Percentiles rank a stretch among this genome's conserved stretches.
These are phyloP conservation scores for Phialophora verrucosa DNA, from an alignment of 2,329 filamentous ascomycete species.

Conservation along the genomic window DNA sequence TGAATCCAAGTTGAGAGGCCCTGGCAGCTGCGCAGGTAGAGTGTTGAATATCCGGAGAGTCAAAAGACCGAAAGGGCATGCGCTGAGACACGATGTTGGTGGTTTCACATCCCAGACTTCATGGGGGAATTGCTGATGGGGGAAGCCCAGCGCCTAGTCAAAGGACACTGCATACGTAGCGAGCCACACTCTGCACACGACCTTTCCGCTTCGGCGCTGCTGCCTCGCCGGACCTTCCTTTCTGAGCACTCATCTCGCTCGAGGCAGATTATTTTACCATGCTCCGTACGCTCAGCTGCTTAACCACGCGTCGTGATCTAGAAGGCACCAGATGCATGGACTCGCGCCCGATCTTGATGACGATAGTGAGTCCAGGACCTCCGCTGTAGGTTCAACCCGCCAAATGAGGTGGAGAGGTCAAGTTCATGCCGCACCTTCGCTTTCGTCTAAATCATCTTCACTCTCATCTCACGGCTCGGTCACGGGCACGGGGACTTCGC, in stretches of 20 bases:
- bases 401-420: conserved; percentile 23
- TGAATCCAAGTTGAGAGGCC: conserved; percentile 16
- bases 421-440: conserved; percentile 16
- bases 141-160: conserved; percentile 1
- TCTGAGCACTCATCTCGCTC: not conserved
- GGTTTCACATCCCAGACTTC: conserved; percentile 7
- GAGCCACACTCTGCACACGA: not conserved
- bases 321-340: conserved; percentile 30
- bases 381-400: conserved; percentile 51
- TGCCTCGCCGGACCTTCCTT: not conserved
- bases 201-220: not conserved
- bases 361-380: conserved; percentile 53
- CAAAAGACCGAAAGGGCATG: conserved; percentile 14
- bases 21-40: conserved; percentile 7
- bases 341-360: conserved; percentile 45
- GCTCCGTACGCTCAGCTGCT: not conserved
- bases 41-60: conserved; percentile 19
- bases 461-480: not conserved
- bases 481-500: conserved; percentile 20
- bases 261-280: not conserved
- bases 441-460: conserved; percentile 4
- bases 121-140: conserved; percentile 12
- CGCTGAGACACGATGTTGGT: conserved; percentile 17
- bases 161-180: conserved; percentile 14
- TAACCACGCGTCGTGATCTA: not conserved